Conservation (phyloP, 306 rosid species). For the Rosa persica region DNA sequence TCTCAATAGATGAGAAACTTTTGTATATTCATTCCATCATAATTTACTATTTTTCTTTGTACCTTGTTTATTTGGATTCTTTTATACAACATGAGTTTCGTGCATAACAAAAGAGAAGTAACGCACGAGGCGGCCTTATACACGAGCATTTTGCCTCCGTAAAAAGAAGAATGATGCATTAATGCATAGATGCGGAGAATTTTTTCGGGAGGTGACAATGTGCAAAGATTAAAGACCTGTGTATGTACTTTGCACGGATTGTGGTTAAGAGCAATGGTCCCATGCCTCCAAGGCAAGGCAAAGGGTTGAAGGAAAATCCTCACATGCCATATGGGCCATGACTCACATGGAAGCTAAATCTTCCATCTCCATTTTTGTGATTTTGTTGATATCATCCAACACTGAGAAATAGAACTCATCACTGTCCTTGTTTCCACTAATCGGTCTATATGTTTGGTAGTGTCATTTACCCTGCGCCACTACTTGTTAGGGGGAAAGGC, state of each 20-base stretch:
- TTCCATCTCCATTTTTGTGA: background rate
- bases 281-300: background rate
- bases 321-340: constrained; percentile 29
- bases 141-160: background rate
- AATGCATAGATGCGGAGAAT: background rate
- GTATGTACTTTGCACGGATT: constrained; percentile 7
- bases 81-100: background rate
- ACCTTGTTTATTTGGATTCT: background rate
- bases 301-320: background rate
- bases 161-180: background rate
- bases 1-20: background rate
- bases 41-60: background rate
- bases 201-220: background rate
- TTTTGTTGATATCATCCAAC: background rate
- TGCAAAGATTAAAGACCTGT: background rate
- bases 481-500: background rate
- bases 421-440: background rate
- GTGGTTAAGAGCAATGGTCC: constrained; percentile 15
- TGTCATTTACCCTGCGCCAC: constrained; percentile 10
- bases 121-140: background rate
- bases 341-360: constrained; percentile 31
- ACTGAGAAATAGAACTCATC: background rate
- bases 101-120: background rate
- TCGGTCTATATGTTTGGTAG: background rate
- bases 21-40: background rate